These are phyloP conservation scores for Austroboletus niveus DNA, from an alignment of 1,284 basidiomycete species.

Conservation along the genomic window DNA sequence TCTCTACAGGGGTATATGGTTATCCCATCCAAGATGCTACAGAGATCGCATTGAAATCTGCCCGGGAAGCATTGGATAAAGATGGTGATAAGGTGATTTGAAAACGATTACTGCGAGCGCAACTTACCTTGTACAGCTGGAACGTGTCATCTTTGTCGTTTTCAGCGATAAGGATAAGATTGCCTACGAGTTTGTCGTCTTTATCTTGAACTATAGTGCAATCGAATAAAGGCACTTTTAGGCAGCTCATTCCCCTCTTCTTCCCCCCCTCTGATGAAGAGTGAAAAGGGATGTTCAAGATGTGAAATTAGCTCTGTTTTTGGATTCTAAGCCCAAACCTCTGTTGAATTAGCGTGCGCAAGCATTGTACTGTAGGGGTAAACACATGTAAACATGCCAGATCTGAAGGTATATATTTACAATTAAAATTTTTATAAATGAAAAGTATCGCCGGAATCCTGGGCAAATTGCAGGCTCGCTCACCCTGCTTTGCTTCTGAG, in stretches of 20 bases:
- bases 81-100: constrained; percentile 48
- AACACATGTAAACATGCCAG: too few relatives aligned
- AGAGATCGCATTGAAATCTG: constrained; percentile 61
- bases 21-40: constrained; percentile 77
- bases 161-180: constrained; percentile 61
- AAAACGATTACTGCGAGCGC: neutral
- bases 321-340: too few relatives aligned
- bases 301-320: too few relatives aligned
- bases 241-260: constrained; percentile 58
- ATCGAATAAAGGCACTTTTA: constrained; percentile 24
- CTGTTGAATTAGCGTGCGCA: too few relatives aligned
- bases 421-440: too few relatives aligned
- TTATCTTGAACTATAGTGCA: neutral
- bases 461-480: too few relatives aligned
- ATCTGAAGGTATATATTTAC: too few relatives aligned
- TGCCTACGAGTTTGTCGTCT: constrained; percentile 58
- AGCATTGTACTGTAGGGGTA: too few relatives aligned
- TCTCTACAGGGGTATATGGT: constrained; percentile 79
- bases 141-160: constrained; percentile 72
- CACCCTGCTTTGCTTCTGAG: too few relatives aligned
- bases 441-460: too few relatives aligned
- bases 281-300: neutral
- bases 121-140: constrained; percentile 52
- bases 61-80: constrained; percentile 58
- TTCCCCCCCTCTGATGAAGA: constrained; percentile 36